Evolutionary conservation across 2,329 filamentous ascomycete genomes (phyloP), one percentile per base, ranked within the genome.

Genomic region (Penicillium sp.): DNA sequence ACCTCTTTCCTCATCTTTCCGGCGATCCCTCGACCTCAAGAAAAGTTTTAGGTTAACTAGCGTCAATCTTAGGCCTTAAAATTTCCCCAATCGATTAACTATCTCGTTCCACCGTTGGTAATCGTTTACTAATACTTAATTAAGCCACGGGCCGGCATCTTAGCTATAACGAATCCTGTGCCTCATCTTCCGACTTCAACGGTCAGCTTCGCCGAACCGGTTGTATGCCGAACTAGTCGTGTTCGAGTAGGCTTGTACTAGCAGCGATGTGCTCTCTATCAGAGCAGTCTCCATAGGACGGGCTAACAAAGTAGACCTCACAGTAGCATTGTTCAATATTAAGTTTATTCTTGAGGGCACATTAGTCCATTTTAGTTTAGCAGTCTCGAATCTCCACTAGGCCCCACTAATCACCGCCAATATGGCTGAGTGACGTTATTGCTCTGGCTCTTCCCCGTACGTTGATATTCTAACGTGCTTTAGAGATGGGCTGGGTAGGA

Each of bases 341-440:
- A 7, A 42, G n/a, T n/a, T 5, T 5, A 40, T 40, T n/a, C 37
- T 40, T 40, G 15, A 40, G 37, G 37, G 17, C 7, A 40, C 15
- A 40, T 40, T 40, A 40, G 15, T 40, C 17, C 7, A 40, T 40
- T n/a, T 40, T 40, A n/a, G 35, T 49, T 49, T 49, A 26, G 40
- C 17, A 56, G 49, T 53, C 56, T 49, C 35, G 38, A 53, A 59
- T 57, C 44, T 38, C 44, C 33, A 57, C 55, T n/a, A 28, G 37
- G 55, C 55, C 45, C 55, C 30, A 40, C 44, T 57, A 28, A 49
- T 50, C 33, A 38, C 55, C 44, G 22, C 55, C 17, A 51, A 49
- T 58, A 58, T 53, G 56, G 56, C 24, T 56, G 26, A 33, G 19
- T 54, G 17, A 54, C 51, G 51, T 54, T 17, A 54, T 54, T 54